Base-by-base conservation (phyloP, 1,284 basidiomycete species). In the Stygiomarasmius scandens region DNA sequence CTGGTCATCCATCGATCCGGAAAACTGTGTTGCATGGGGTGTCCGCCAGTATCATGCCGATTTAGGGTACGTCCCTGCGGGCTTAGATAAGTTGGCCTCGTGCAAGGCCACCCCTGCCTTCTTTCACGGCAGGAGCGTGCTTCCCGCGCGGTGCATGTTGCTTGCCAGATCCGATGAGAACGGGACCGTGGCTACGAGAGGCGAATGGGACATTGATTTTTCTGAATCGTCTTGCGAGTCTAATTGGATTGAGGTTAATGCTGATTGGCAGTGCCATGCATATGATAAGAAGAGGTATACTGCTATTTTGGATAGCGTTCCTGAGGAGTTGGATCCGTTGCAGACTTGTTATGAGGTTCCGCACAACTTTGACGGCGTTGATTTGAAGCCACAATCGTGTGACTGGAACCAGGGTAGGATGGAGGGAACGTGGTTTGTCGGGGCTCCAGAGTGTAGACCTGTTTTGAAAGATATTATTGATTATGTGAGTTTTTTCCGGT, bases 281-380 rank as follows among this genome's bases (percentile, higher is more conserved):
- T 41, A 41, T 19, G 38, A 41, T 16, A 41, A 41, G 38, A 41
- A 41, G 38, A 41, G 16, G n/a, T 41, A 9, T n/a, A 41, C 38
- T 41, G 38, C 8, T 4, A 9, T 41, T 41, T 41, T 41, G 38
- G 10, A 49, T 8, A 5, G 16, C 16, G 29, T 49, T 16, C 48
- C 48, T 23, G 23, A 49, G 8, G 48, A 49, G 25, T 19, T 49
- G 48, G 48, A 49, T 32, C 48, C 48, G 11, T 14, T 49, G 11
- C 10, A 49, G 48, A 49, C 48, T 32, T 49, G 48, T 32, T 49
- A 27, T 32, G 48, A 49, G 29, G 48, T 25, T 29, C 48, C 48
- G 24, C 29, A 29, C 19, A 16, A 5, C 6, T 32, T 32, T 12
- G 29, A 5, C 29, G 12, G 29, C 29, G 12, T 6, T 5, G 12